Evolutionary conservation across 1,284 basidiomycete genomes (phyloP), one percentile per base, ranked within the genome.

Genomic region (Pseudozyma sp.): DNA sequence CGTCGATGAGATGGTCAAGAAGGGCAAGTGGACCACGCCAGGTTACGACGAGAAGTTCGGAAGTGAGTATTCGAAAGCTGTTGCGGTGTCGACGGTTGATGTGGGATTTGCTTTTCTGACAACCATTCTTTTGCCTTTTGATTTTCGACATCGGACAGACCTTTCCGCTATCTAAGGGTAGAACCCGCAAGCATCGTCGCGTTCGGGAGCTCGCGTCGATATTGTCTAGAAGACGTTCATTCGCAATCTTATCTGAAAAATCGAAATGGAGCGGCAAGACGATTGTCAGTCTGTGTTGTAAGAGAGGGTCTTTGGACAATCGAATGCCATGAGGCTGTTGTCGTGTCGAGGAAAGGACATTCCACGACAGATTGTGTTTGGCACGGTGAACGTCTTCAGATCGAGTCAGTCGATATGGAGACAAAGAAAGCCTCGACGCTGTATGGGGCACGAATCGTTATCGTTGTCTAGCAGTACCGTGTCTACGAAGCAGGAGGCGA

Each of bases 1-100:
- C 50, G 93, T 97, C 79, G 94, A 98, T 88, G 94, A 90, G 81
- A 98, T 98, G 94, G 86, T 98, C 82, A 92, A 93, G 90, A 97
- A 99, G 88, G 97, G 97, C 86, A 98, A 98, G 88, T 99, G 94
- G 92, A 92, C 92, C 84, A 94, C 97, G 63, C 83, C 83, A 39
- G 81, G 82, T 43, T 84, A 84, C 81, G 73, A 79, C 52, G 83
- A 83, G 74, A 83, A 82, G 78, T 83, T 82, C 55, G 83, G 81
- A 59, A 84, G 78, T 79, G 65, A 74, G 77, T 78, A 64, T 31
- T 34, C 17, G 9, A 14, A 24, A 37, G 35, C 35, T 10, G 35
- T 37, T 37, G 14, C 35, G 35, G 14, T 9, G 10, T 37, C 2
- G 35, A 37, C 35, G 5, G 35, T 37, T 9, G 10, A 37, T 37